phyloP scores from a whole-genome alignment of 176 grass and related monocot species.

The Echinochloa phyllopogon region DNA sequence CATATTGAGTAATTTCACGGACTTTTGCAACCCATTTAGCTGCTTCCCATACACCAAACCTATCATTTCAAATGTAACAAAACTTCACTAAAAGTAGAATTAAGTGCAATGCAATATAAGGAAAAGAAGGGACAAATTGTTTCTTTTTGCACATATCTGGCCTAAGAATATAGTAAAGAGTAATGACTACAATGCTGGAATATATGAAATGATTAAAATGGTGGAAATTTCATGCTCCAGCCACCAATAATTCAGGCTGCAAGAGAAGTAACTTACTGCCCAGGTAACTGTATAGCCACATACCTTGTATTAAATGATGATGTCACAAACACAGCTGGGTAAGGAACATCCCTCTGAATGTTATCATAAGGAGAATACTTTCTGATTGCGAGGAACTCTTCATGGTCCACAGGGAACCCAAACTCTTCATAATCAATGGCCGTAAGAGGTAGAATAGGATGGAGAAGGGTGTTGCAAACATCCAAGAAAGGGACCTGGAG shows the following conservation, averaged over 20 bases:
- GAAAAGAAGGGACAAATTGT: background rate
- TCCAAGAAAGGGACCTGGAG: slow-evolving; percentile 94
- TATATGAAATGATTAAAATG: background rate
- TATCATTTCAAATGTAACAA: slow-evolving; percentile 52
- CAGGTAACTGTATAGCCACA: background rate
- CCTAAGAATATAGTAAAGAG: slow-evolving; percentile 10
- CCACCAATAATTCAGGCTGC: background rate
- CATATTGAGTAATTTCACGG: slow-evolving; percentile 78
- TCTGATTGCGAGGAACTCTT: slow-evolving; percentile 91
- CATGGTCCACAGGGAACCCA: slow-evolving; percentile 80
- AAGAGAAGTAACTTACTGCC: slow-evolving; percentile 15
- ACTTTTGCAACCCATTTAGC: slow-evolving; percentile 94
- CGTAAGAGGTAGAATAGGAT: slow-evolving; percentile 88
- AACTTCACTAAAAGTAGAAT: slow-evolving; percentile 16
- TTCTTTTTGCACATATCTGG: background rate
- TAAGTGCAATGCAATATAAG: background rate
- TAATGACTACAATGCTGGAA: slow-evolving; percentile 25
- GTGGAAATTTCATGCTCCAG: slow-evolving; percentile 19
- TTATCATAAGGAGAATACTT: slow-evolving; percentile 98
- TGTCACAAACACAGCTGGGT: slow-evolving; percentile 90
- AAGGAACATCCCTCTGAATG: slow-evolving; percentile 83
- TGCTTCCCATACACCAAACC: slow-evolving; percentile 98
- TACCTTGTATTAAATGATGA: slow-evolving; percentile 93
- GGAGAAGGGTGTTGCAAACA: slow-evolving; percentile 88
- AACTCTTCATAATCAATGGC: slow-evolving; percentile 97